Evolutionary conservation across 768 basidiomycete genomes (phyloP).

Genomic region (Kwoniella shandongensis): DNA sequence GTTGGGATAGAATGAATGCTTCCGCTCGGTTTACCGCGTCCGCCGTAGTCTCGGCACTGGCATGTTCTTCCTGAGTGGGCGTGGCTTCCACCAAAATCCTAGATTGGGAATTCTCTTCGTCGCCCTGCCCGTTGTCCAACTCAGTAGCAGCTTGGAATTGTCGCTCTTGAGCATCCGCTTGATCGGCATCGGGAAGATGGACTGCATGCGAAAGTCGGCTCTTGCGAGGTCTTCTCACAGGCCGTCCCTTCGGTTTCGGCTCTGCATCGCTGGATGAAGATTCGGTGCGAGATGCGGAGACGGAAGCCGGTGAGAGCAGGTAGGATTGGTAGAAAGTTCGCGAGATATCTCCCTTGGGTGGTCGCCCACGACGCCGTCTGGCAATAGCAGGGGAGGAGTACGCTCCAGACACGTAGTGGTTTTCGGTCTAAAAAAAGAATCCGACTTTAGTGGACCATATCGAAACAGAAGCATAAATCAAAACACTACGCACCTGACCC

Average conservation of each 20-base stretch:
- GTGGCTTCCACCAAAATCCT: too few relatives aligned
- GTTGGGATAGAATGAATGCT: constrained; percentile 16
- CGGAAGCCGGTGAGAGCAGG: constrained; percentile 11
- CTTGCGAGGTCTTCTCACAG: neutral
- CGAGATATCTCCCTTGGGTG: constrained; percentile 29
- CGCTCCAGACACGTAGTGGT: constrained; percentile 13
- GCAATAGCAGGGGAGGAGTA: constrained; percentile 44
- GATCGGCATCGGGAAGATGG: neutral
- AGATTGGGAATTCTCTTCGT: too few relatives aligned
- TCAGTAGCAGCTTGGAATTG: neutral
- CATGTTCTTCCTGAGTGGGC: neutral
- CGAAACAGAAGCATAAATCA: neutral
- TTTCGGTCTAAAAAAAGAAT: constrained; percentile 1
- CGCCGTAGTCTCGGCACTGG: neutral
- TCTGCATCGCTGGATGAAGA: neutral
- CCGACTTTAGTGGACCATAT: neutral
- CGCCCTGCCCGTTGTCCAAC: neutral
- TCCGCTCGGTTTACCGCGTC: constrained; percentile 19
- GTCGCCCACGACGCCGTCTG: constrained; percentile 38
- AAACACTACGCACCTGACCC: constrained; percentile 16
- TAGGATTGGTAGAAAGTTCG: constrained; percentile 27
- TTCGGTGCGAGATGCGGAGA: neutral
- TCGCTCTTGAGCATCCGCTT: neutral
- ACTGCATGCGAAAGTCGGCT: neutral
- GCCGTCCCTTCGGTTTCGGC: neutral